Evolutionary conservation across 257 asterid species (phyloP).

Genomic region (Solanum lignicaule): DNA sequence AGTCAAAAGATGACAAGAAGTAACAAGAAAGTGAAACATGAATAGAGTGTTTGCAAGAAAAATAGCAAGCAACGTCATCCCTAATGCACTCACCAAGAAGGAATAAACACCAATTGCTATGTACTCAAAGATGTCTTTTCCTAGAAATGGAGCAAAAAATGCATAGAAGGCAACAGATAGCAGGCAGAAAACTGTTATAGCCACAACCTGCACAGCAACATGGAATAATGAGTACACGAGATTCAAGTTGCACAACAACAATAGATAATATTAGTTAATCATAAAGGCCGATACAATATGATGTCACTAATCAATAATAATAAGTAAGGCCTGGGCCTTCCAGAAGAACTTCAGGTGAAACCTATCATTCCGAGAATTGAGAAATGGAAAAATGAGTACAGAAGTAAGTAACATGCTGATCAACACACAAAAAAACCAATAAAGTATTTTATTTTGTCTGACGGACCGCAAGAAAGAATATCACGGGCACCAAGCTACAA

Average conservation of each 20-base stretch:
- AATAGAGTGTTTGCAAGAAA: neutral
- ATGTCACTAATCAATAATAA: neutral
- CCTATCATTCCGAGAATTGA: neutral
- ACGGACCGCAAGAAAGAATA: neutral
- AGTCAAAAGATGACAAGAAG: constrained; percentile 2
- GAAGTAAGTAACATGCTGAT: neutral
- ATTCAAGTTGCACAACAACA: neutral
- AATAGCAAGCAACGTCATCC: neutral
- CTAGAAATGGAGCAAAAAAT: constrained; percentile 94
- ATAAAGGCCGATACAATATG: neutral
- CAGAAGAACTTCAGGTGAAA: neutral
- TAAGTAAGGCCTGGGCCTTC: neutral
- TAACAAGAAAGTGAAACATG: constrained; percentile 2
- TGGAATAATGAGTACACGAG: neutral
- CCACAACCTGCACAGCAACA: constrained; percentile 67
- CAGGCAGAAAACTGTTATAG: constrained; percentile 86
- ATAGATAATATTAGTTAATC: neutral
- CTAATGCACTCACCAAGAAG: constrained; percentile 52
- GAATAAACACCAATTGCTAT: constrained; percentile 79
- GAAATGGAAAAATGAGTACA: neutral
- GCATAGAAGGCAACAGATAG: constrained; percentile 94
- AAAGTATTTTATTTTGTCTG: neutral
- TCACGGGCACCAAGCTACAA: neutral
- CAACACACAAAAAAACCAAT: neutral
- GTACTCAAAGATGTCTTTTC: constrained; percentile 79